A percentile compares a stretch with the other conserved stretches of the same genome.
phyloP scores from a whole-genome alignment of 2,329 filamentous ascomycete species.

The Pseudogymnoascus sp. region DNA sequence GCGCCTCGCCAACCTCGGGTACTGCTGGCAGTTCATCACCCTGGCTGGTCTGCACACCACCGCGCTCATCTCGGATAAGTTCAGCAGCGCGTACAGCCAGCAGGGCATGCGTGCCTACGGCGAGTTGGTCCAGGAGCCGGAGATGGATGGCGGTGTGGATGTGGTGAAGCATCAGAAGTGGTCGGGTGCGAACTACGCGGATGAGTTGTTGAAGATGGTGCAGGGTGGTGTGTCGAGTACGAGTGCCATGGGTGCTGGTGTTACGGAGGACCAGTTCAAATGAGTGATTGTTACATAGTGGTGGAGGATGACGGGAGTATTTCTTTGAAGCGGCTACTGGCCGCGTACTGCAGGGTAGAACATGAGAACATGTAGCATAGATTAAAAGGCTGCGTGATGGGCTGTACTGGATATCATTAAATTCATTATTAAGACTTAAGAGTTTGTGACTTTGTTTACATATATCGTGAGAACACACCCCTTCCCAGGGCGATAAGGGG shows the following conservation, averaged over 20 bases:
- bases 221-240: conserved; percentile 86
- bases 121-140: conserved; percentile 94
- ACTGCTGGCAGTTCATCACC: conserved; percentile 99
- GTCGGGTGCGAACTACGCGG: conserved; percentile 89
- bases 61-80: conserved; percentile 81
- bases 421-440: background rate
- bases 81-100: conserved; percentile 71
- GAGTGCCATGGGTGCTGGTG: conserved; percentile 92
- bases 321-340: background rate
- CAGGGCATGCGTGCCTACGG: conserved; percentile 94
- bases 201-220: conserved; percentile 95
- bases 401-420: background rate
- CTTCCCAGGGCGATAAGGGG: background rate
- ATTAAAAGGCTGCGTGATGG: background rate
- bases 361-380: background rate
- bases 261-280: conserved; percentile 96
- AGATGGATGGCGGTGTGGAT: conserved; percentile 84
- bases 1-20: conserved; percentile 76
- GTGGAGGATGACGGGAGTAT: background rate
- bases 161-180: conserved; percentile 99
- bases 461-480: background rate
- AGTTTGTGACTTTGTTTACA: background rate
- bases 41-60: conserved; percentile 93
- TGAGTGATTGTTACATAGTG: conserved; percentile 17
- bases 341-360: background rate